phyloP scores from a whole-genome alignment of 306 rosid genomes.

The Cercis canadensis region DNA sequence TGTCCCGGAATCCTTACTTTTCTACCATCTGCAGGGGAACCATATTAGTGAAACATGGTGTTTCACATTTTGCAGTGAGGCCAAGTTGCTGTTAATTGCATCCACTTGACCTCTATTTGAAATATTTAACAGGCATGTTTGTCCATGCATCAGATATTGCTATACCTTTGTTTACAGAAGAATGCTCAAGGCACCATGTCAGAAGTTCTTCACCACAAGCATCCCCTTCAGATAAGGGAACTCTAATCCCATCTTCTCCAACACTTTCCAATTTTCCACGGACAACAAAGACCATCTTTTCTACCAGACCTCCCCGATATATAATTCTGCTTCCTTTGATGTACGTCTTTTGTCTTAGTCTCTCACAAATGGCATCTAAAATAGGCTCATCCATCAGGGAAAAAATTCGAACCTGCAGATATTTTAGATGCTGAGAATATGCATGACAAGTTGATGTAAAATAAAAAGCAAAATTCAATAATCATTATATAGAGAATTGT shows the following conservation, averaged over 20 bases:
- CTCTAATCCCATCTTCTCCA: conserved; percentile 64
- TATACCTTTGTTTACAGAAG: conserved; percentile 73
- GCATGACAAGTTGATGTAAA: conserved; percentile 5
- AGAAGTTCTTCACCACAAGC: conserved; percentile 94
- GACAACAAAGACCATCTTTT: conserved; percentile 88
- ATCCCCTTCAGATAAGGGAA: conserved; percentile 72
- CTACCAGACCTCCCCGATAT: conserved; percentile 61
- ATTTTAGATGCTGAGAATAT: background rate
- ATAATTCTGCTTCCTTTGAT: conserved; percentile 77
- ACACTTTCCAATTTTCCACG: conserved; percentile 79
- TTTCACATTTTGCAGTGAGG: background rate
- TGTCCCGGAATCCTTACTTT: conserved; percentile 67
- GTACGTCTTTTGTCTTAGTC: conserved; percentile 75
- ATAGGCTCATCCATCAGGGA: conserved; percentile 76
- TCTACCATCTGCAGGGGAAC: conserved; percentile 54
- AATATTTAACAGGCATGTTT: background rate
- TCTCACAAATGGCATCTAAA: conserved; percentile 79
- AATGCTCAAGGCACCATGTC: conserved; percentile 84
- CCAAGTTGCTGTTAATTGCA: background rate
- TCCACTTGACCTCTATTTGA: too few relatives aligned
- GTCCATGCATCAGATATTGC: conserved; percentile 2
- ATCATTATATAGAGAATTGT: background rate
- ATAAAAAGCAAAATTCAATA: background rate
- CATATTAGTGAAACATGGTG: background rate
- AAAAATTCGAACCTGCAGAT: conserved; percentile 74